A percentile compares a stretch with the other conserved stretches of the same genome.
phyloP scores from a whole-genome alignment of 352 stramenopile genomes.

The Aphanomyces euteiches region DNA sequence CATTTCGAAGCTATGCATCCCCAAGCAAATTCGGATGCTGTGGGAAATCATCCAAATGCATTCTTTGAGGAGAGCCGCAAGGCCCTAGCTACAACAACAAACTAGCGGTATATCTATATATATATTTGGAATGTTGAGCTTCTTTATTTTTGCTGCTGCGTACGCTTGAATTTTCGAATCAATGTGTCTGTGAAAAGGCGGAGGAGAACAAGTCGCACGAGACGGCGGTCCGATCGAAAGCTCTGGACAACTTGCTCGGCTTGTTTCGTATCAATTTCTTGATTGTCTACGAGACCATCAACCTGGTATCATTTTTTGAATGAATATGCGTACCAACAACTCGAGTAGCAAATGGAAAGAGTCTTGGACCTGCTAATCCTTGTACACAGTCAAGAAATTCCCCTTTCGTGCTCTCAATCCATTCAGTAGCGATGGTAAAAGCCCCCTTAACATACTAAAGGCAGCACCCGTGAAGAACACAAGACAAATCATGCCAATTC shows the following conservation, averaged over 20 bases:
- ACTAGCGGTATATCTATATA: no score
- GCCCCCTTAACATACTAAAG: conserved; percentile 29
- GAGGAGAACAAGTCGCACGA: conserved; percentile 68
- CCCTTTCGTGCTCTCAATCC: no score
- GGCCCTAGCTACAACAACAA: conserved; percentile 87
- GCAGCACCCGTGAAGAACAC: no score
- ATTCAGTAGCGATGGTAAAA: conserved; percentile 41
- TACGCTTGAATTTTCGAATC: conserved; percentile 53
- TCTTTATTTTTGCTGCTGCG: neutral
- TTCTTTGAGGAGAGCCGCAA: conserved; percentile 96
- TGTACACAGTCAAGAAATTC: conserved; percentile 62
- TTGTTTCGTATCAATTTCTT: conserved; percentile 49
- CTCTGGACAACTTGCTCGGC: conserved; percentile 63
- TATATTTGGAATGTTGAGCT: neutral
- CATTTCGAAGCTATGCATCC: conserved; percentile 96
- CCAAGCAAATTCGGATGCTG: conserved; percentile 74
- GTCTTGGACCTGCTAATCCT: conserved; percentile 51
- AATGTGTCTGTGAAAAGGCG: conserved; percentile 61
- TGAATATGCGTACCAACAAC: no score
- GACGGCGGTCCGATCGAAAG: conserved; percentile 71
- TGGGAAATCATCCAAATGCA: conserved; percentile 98
- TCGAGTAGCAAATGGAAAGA: conserved; percentile 40
- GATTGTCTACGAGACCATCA: conserved; percentile 46
- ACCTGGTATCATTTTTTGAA: no score
- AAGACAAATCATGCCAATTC: no score